phyloP scores from a whole-genome alignment of 345 rosid genomes.

The Hevea brasiliensis region DNA sequence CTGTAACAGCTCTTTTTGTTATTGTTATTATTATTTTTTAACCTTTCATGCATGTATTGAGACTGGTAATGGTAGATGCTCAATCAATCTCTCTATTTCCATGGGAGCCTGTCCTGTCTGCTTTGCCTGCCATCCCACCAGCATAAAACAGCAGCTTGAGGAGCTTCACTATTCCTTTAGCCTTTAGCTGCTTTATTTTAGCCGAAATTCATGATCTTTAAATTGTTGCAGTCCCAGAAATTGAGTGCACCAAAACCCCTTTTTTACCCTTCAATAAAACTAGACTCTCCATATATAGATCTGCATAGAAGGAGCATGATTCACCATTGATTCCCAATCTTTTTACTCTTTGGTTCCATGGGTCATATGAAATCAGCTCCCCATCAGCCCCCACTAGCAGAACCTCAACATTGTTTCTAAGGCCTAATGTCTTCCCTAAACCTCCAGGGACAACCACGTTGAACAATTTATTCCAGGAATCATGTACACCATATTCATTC shows the following conservation, averaged over 20 bases:
- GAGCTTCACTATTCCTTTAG: too few species aligned
- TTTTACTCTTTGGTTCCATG: background rate
- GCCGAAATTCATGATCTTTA: too few species aligned
- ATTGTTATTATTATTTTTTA: too few species aligned
- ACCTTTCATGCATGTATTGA: too few species aligned
- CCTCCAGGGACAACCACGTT: background rate
- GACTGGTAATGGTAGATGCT: too few species aligned
- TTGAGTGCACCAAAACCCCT: background rate
- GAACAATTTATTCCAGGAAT: conserved; percentile 6
- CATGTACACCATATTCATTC: conserved; percentile 4
- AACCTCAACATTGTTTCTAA: background rate
- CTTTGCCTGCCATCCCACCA: too few species aligned
- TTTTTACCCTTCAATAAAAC: background rate
- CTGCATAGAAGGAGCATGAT: conserved; percentile 10
- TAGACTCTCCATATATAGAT: conserved; percentile 12
- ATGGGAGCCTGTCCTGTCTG: too few species aligned
- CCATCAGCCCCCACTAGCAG: background rate
- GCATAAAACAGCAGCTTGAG: too few species aligned
- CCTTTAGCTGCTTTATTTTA: too few species aligned
- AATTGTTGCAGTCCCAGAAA: too few species aligned
- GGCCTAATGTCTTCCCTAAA: background rate
- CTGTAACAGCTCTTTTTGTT: too few species aligned
- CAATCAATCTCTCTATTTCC: too few species aligned
- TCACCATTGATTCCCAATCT: background rate
- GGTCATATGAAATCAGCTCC: conserved; percentile 7